Evolutionary conservation across 805 yeast species (phyloP), one percentile per base, ranked within the genome.

Genomic region (Suhomyces prunicola): DNA sequence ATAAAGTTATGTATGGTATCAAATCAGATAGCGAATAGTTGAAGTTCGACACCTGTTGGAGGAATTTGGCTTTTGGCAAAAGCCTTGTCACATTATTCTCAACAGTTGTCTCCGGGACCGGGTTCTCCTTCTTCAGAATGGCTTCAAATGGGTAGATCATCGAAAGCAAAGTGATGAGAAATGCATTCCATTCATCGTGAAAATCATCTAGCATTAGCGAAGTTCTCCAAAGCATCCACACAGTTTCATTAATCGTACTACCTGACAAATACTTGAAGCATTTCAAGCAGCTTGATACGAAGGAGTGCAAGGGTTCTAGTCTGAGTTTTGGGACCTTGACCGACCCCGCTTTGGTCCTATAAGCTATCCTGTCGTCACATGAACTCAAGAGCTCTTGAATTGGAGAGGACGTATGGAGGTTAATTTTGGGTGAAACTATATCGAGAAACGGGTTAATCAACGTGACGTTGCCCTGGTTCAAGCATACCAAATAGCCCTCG

Each of bases 181-280:
- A 82, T 0, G 87, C 79, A 13, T 74, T 74, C 90, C 91, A 86
- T 31, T 86, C 90, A 57, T 76, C 72, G 40, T 63, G 67, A 22
- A 64, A 56, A 3, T 70, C 72, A 19, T 72, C 76, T 9, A 81
- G 54, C 48, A 78, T 69, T 19, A 76, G 63, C 1, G 87, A 82
- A 1, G 84, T 65, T 46, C 86, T 73, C 90, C 91, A 87, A 3
- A 79, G 71, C 48, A 84, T 67, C 82, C 86, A 78, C n/a, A 86
- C 69, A 35, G 76, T 77, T 59, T 83, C 85, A 58, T 76, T 77
- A 3, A 83, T 74, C 52, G 78, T 78, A 2, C 86, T 72, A n/a
- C 86, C 87, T 4, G 84, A 76, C 17, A 86, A 62, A 55, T 79
- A 78, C 51, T 74, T 76, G 57, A 87, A 73, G 2, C 82, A 71